Evolutionary conservation across 2,329 filamentous ascomycete genomes (phyloP), one percentile per base, ranked within the genome.

Genomic region (Fusarium lateritium): DNA sequence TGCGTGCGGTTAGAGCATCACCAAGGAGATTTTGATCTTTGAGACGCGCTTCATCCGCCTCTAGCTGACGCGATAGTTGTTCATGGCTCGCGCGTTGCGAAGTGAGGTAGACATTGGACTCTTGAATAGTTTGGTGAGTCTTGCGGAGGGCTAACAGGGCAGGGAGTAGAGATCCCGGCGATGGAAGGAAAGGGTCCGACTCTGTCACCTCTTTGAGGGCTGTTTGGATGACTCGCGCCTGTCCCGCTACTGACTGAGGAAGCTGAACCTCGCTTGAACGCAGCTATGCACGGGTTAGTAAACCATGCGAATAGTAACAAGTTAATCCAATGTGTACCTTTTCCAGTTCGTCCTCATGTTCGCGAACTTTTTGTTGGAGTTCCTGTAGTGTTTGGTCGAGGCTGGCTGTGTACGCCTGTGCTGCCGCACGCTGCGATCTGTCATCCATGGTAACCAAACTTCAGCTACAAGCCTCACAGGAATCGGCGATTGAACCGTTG

Each of bases 101-200:
- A 6, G 77, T 75, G 14, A 93, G 83, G 54, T 89, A 89, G 21
- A 82, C 80, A 69, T 87, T 89, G 19, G 89, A 91, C 70, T 93
- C 89, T 62, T 84, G 78, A 49, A 92, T 86, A 17, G 89, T 89
- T 58, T 86, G 83, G 60, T 90, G 85, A 4, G 91, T 89, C 72
- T 87, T 89, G 52, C 91, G 89, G 55, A 94, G 79, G 7, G 93
- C 92, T 40, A 96, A 77, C 6, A 97, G 82, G 8, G 90, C 88
- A 5, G 92, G 92, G 8, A 96, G 79, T 7, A 90, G 83, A 21
- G 93, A 95, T 50, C 86, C 87, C 11, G 88, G 81, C 24, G 85
- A 83, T 4, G 93, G 92, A 22, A 95, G 81, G 70, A 89, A 88
- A 10, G 91, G 90, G 52, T 89, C 85, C 15, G 85, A 83, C 43